Evolutionary conservation across 306 rosid species (phyloP).

Genomic region (Rosa multiflora): DNA sequence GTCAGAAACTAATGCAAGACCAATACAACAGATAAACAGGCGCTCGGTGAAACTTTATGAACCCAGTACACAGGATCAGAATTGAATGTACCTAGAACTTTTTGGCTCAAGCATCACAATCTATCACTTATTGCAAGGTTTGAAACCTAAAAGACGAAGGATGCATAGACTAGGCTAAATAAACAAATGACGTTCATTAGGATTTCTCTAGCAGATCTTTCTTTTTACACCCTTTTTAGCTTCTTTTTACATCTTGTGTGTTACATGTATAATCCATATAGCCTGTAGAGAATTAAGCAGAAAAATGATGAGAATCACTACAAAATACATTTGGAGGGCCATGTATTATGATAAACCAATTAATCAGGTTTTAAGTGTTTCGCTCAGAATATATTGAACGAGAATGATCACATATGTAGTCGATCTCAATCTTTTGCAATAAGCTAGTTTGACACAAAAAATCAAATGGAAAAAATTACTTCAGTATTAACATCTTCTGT

Average conservation of each 20-base stretch:
- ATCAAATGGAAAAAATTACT: too few species aligned
- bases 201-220: neutral
- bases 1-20: slow-evolving; percentile 60
- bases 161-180: neutral
- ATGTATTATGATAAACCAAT: too few species aligned
- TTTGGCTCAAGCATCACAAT: neutral
- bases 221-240: neutral
- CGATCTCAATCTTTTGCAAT: too few species aligned
- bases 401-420: too few species aligned
- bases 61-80: slow-evolving; percentile 17
- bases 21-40: slow-evolving; percentile 50
- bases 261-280: too few species aligned
- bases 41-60: slow-evolving; percentile 42
- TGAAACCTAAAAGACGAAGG: neutral
- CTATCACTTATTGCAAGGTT: neutral
- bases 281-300: neutral
- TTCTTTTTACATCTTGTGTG: neutral
- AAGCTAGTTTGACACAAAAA: too few species aligned
- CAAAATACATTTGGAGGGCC: too few species aligned
- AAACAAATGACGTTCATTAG: neutral
- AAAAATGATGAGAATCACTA: neutral
- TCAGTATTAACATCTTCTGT: too few species aligned
- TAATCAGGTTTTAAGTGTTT: too few species aligned
- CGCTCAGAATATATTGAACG: too few species aligned
- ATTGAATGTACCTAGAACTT: slow-evolving; percentile 13